A percentile compares a stretch with the other conserved stretches of the same genome.
phyloP scores from a whole-genome alignment of 2,329 filamentous ascomycete genomes.

The Reticulascus tulasneorum region DNA sequence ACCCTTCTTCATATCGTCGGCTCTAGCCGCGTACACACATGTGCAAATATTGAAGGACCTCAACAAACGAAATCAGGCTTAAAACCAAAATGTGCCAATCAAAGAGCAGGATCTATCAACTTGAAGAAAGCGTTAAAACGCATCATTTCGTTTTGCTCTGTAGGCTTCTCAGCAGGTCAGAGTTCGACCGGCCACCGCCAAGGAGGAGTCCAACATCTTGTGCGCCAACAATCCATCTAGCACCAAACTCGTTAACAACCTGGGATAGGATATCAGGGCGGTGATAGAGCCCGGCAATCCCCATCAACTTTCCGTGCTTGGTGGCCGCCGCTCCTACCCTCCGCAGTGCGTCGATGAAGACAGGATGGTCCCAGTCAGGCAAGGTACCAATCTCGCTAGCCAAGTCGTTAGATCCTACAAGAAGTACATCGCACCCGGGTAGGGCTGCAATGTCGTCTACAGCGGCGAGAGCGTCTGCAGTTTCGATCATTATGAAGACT shows the following conservation, averaged over 20 bases:
- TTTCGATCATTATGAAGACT: slow-evolving; percentile 8
- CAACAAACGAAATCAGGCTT: too few relatives aligned
- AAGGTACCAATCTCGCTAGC: slow-evolving; percentile 3
- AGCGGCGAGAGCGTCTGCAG: slow-evolving; percentile 1
- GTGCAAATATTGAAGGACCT: too few relatives aligned
- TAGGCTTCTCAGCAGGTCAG: slow-evolving; percentile 1
- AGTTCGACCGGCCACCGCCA: neutral
- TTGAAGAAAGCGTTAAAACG: too few relatives aligned
- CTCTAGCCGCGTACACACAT: too few relatives aligned
- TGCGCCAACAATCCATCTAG: slow-evolving; percentile 2
- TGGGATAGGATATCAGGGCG: neutral
- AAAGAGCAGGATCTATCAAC: too few relatives aligned
- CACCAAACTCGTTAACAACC: slow-evolving; percentile 1
- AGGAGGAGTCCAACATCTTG: slow-evolving; percentile 4
- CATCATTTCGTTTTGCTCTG: too few relatives aligned
- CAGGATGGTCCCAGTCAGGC: neutral
- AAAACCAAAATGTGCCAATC: too few relatives aligned
- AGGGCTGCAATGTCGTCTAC: slow-evolving; percentile 6
- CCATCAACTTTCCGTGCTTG: slow-evolving; percentile 1
- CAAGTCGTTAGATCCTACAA: slow-evolving; percentile 8
- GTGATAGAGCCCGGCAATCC: slow-evolving; percentile 4
- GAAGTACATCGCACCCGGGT: slow-evolving; percentile 3
- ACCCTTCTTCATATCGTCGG: too few relatives aligned
- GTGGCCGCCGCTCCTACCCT: slow-evolving; percentile 1
- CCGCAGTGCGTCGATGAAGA: neutral